Conservation (phyloP, 2,329 filamentous ascomycete species). For the Aspergillus chevalieri region DNA sequence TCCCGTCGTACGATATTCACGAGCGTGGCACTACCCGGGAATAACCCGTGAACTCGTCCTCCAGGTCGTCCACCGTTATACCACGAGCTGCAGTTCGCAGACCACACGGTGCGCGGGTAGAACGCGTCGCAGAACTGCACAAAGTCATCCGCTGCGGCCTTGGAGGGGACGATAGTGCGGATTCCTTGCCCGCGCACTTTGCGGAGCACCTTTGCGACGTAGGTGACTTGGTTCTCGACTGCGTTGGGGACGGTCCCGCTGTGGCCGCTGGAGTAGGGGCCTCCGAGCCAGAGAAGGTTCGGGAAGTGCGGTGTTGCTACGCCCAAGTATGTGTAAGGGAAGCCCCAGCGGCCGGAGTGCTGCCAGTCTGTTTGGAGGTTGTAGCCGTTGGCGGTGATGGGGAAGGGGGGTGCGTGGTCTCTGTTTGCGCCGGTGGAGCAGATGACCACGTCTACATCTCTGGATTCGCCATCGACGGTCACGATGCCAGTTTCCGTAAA, state of each 20-base stretch:
- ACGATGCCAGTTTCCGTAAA: constrained; percentile 58
- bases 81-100: constrained; percentile 58
- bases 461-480: constrained; percentile 51
- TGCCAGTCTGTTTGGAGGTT: constrained; percentile 55
- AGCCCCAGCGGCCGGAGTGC: constrained; percentile 50
- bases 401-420: constrained; percentile 54
- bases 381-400: constrained; percentile 50
- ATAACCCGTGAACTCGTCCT: constrained; percentile 60
- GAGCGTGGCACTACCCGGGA: constrained; percentile 62
- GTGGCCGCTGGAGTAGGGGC: constrained; percentile 54
- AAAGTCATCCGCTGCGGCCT: constrained; percentile 55
- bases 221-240: constrained; percentile 60
- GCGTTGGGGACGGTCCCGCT: constrained; percentile 63
- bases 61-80: constrained; percentile 62
- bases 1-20: constrained; percentile 53
- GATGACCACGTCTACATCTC: constrained; percentile 59
- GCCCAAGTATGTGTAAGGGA: constrained; percentile 63
- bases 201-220: constrained; percentile 60
- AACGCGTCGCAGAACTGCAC: constrained; percentile 42
- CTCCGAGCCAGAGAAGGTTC: constrained; percentile 60
- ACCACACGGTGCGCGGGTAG: constrained; percentile 46
- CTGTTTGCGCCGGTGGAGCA: constrained; percentile 64
- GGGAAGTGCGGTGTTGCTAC: constrained; percentile 59
- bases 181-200: constrained; percentile 63
- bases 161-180: constrained; percentile 52